Percentiles rank a stretch among this genome's conserved stretches.
phyloP scores from a whole-genome alignment of 768 basidiomycete genomes.

The Boletus speciosus region DNA sequence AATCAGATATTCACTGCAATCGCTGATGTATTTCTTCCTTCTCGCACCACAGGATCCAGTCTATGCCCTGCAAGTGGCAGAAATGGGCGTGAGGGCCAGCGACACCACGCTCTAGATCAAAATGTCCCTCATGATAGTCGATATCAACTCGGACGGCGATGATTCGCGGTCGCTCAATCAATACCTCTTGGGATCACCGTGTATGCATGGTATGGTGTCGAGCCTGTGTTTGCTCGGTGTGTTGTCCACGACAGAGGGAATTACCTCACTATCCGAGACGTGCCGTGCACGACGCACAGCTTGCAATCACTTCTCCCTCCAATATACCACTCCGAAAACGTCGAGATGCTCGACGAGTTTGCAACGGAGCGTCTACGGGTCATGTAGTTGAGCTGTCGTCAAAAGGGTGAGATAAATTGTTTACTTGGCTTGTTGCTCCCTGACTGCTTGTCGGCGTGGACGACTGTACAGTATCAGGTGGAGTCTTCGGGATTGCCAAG shows the following conservation, averaged over 20 bases:
- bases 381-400: slow-evolving; percentile 48
- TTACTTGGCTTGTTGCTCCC: slow-evolving; percentile 38
- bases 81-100: slow-evolving; percentile 67
- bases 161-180: slow-evolving; percentile 36
- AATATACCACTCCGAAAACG: too few species aligned
- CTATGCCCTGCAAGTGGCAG: slow-evolving; percentile 70
- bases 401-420: slow-evolving; percentile 36
- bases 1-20: slow-evolving; percentile 53
- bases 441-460: not conserved
- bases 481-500: too few species aligned
- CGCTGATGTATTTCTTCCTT: slow-evolving; percentile 74
- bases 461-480: slow-evolving; percentile 16
- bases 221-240: slow-evolving; percentile 50
- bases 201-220: slow-evolving; percentile 78
- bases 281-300: slow-evolving; percentile 22
- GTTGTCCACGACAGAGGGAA: not conserved
- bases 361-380: slow-evolving; percentile 65
- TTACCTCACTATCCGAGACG: slow-evolving; percentile 46
- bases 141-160: slow-evolving; percentile 60
- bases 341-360: slow-evolving; percentile 35
- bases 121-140: slow-evolving; percentile 40
- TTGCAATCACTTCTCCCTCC: too few species aligned
- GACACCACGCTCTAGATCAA: slow-evolving; percentile 60
- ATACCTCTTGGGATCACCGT: slow-evolving; percentile 41
- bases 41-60: slow-evolving; percentile 83